Conservation (phyloP, 108 stramenopile species). For the Cyclostephanos tholiformis region DNA sequence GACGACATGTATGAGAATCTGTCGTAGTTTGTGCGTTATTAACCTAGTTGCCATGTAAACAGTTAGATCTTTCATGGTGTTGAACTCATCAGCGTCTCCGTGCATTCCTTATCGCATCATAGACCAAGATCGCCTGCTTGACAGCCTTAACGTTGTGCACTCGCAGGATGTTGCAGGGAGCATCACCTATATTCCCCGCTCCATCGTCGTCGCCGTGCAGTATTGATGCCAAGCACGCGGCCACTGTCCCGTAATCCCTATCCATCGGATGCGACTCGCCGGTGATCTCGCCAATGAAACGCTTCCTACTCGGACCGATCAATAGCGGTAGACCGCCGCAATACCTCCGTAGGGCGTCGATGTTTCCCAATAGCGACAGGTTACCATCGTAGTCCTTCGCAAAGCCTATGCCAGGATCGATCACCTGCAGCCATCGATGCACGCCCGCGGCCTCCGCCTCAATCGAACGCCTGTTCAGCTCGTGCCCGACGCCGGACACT, state of each 20-base stretch:
- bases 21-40: too few species aligned
- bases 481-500: slow-evolving; percentile 68
- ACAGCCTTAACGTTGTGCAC: slow-evolving; percentile 91
- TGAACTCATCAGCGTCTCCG: slow-evolving; percentile 2
- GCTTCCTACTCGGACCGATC: slow-evolving; percentile 93
- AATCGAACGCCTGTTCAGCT: slow-evolving; percentile 60
- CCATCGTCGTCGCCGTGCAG: slow-evolving; percentile 37
- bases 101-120: slow-evolving; percentile 74
- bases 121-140: slow-evolving; percentile 68
- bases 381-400: slow-evolving; percentile 88
- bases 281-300: slow-evolving; percentile 87
- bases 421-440: slow-evolving; percentile 83
- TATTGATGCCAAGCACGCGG: slow-evolving; percentile 72
- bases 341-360: slow-evolving; percentile 37
- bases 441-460: slow-evolving; percentile 81
- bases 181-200: neutral
- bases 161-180: slow-evolving; percentile 75
- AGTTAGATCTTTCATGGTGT: too few species aligned
- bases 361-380: slow-evolving; percentile 70
- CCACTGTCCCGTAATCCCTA: slow-evolving; percentile 87
- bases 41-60: too few species aligned
- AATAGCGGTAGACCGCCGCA: slow-evolving; percentile 68
- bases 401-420: slow-evolving; percentile 98
- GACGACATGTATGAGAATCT: too few species aligned
- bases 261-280: slow-evolving; percentile 63